Evolutionary conservation across 2,329 filamentous ascomycete species (phyloP).

Genomic region (Chrysoporthe cubensis): DNA sequence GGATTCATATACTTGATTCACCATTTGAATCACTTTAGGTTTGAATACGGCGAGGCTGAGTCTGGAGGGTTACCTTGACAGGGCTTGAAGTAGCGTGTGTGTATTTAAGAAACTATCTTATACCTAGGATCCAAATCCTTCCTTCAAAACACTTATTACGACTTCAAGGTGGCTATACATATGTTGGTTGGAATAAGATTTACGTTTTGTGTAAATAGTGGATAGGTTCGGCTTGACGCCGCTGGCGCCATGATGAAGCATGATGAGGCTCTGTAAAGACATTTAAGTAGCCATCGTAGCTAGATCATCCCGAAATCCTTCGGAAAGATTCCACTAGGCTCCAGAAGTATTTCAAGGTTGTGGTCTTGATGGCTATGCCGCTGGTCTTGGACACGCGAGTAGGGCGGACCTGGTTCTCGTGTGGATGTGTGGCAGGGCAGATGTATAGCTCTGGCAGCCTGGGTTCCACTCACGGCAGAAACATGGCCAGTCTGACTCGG

Average conservation of each 20-base stretch:
- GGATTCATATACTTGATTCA: no score
- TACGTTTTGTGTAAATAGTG: neutral
- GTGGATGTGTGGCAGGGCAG: neutral
- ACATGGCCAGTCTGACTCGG: neutral
- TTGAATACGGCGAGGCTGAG: neutral
- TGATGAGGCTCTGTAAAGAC: conserved; percentile 13
- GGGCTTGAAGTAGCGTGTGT: neutral
- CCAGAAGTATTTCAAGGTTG: neutral
- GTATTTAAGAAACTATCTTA: neutral
- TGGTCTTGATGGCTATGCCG: neutral
- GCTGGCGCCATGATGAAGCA: neutral
- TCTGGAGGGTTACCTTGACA: neutral
- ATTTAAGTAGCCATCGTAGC: neutral
- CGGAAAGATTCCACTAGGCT: neutral
- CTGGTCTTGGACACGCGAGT: neutral
- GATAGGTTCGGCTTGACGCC: neutral
- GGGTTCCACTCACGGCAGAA: neutral
- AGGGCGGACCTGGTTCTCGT: neutral
- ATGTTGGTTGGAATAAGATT: neutral
- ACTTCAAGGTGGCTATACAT: neutral
- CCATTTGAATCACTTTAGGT: neutral
- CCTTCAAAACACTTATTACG: neutral
- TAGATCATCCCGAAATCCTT: conserved; percentile 10
- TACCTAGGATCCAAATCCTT: neutral
- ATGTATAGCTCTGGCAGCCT: neutral